phyloP scores from a whole-genome alignment of 1,139 yeast genomes.

The Yamadazyma diospyri region DNA sequence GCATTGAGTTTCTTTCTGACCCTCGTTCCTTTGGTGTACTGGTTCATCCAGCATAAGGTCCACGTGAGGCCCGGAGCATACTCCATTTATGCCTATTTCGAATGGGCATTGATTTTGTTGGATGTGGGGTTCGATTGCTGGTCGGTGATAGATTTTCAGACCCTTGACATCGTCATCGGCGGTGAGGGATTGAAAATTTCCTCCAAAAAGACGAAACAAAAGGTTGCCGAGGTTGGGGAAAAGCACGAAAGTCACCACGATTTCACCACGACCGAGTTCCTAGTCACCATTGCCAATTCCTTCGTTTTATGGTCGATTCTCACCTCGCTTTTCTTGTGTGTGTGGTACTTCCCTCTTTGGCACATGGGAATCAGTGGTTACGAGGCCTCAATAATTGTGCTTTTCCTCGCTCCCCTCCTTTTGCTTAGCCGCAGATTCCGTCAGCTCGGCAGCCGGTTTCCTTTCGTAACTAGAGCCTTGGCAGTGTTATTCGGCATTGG shows the following conservation, averaged over 20 bases:
- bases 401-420: conserved; percentile 57
- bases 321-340: conserved; percentile 77
- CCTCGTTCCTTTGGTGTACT: conserved; percentile 77
- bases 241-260: conserved; percentile 16
- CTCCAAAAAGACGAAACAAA: not conserved
- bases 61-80: conserved; percentile 90
- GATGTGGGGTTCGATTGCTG: conserved; percentile 86
- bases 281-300: conserved; percentile 51
- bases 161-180: conserved; percentile 42
- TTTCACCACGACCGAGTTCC: conserved; percentile 38
- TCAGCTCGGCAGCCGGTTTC: conserved; percentile 32
- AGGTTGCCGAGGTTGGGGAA: conserved; percentile 9
- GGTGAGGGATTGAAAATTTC: conserved; percentile 17
- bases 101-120: conserved; percentile 81
- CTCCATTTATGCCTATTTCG: conserved; percentile 89
- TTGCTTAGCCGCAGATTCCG: conserved; percentile 54
- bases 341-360: conserved; percentile 98
- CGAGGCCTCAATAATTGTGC: conserved; percentile 62
- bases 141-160: conserved; percentile 65
- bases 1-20: conserved; percentile 64
- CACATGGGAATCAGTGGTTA: conserved; percentile 96
- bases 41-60: conserved; percentile 91
- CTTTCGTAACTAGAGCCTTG: conserved; percentile 49
- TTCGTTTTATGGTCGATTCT: conserved; percentile 80
- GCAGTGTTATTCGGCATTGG: conserved; percentile 73